Conservation (phyloP, 2,329 filamentous ascomycete species). For the Colletotrichum sp. region DNA sequence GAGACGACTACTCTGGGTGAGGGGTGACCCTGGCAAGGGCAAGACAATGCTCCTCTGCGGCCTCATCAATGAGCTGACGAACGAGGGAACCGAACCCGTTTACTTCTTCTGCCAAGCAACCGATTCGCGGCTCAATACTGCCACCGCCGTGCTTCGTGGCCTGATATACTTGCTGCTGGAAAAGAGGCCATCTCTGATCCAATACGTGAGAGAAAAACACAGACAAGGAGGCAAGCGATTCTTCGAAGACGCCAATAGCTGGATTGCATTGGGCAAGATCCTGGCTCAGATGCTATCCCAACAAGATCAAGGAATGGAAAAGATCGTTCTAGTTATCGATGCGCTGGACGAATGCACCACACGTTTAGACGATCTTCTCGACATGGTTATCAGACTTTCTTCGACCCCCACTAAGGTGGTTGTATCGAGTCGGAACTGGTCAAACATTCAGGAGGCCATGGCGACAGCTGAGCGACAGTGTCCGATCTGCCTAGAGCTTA, state of each 20-base stretch:
- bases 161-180: conserved; percentile 45
- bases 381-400: conserved; percentile 28
- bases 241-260: conserved; percentile 41
- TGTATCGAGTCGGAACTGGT: conserved; percentile 48
- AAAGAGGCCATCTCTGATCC: background rate
- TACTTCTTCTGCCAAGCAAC: conserved; percentile 51
- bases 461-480: conserved; percentile 19
- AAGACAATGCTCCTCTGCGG: conserved; percentile 48
- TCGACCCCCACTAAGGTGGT: conserved; percentile 42
- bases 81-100: background rate
- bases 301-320: conserved; percentile 25
- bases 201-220: background rate
- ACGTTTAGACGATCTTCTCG: conserved; percentile 31
- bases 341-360: conserved; percentile 3
- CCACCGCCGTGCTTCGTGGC: conserved; percentile 44
- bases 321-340: conserved; percentile 36
- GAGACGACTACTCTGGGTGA: conserved; percentile 39
- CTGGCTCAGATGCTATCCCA: conserved; percentile 46
- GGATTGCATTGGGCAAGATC: conserved; percentile 38
- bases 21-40: conserved; percentile 43
- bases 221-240: conserved; percentile 30
- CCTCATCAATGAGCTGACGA: conserved; percentile 39
- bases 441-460: conserved; percentile 38
- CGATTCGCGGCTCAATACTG: conserved; percentile 39
- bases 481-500: conserved; percentile 40